These are phyloP conservation scores for Chaetomium fimeti DNA, from an alignment of 495 filamentous ascomycete species.

Conservation along the genomic window DNA sequence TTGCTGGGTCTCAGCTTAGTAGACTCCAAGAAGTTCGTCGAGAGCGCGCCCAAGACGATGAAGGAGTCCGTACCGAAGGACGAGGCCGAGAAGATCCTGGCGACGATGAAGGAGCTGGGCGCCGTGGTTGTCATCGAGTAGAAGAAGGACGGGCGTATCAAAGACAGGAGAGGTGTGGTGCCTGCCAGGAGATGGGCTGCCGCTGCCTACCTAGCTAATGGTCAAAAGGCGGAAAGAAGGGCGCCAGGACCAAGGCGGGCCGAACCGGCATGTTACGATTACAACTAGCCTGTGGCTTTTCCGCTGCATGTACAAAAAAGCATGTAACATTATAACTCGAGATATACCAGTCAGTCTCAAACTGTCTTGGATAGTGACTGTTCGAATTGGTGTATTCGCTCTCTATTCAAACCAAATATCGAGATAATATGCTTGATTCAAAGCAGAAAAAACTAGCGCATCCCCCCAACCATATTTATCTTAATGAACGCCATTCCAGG, in stretches of 20 bases:
- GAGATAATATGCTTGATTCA: neutral
- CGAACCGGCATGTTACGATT: conserved; percentile 28
- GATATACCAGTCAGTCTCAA: conserved; percentile 18
- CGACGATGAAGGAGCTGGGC: conserved; percentile 86
- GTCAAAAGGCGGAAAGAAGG: conserved; percentile 9
- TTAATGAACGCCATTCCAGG: neutral
- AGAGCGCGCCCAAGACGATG: conserved; percentile 94
- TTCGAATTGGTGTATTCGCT: neutral
- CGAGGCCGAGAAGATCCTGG: conserved; percentile 97
- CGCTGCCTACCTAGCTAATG: conserved; percentile 10
- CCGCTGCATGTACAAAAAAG: conserved; percentile 39
- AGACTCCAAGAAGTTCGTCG: conserved; percentile 99
- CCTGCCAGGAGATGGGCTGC: neutral
- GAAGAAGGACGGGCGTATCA: neutral
- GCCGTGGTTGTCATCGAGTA: conserved; percentile 90
- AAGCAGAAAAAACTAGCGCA: neutral
- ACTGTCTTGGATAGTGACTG: neutral
- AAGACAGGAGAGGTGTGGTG: conserved; percentile 4
- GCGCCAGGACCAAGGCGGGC: conserved; percentile 15
- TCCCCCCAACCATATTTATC: neutral
- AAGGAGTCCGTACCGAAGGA: conserved; percentile 98
- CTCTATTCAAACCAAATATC: neutral
- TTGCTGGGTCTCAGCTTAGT: conserved; percentile 94
- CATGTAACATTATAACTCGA: conserved; percentile 37
- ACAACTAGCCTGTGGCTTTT: conserved; percentile 19